phyloP scores from a whole-genome alignment of 139 green algal species.

The Coelastrella sp. region DNA sequence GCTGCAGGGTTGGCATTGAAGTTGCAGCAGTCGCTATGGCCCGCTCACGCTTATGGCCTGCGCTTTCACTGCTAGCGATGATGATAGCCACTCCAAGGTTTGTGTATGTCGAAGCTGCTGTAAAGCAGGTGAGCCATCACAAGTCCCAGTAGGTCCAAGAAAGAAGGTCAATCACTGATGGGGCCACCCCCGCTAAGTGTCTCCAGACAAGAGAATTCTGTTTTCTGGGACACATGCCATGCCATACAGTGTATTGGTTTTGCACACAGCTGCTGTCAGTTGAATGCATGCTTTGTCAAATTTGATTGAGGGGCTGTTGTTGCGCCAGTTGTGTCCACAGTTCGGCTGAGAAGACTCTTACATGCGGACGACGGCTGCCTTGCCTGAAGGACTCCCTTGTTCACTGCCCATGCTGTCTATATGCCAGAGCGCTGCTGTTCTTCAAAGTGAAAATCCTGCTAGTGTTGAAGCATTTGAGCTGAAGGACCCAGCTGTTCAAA shows the following conservation, averaged over 20 bases:
- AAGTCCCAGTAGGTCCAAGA: too few species aligned
- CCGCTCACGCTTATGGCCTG: neutral
- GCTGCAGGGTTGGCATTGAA: too few species aligned
- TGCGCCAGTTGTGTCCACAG: neutral
- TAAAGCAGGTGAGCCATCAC: neutral
- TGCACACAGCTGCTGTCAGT: neutral
- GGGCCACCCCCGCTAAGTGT: too few species aligned
- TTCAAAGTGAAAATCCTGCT: constrained; percentile 22
- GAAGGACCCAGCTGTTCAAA: constrained; percentile 23
- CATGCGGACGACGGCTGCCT: too few species aligned
- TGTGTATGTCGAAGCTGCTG: neutral
- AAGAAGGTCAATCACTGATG: too few species aligned
- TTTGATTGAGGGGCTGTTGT: neutral
- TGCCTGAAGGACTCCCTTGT: neutral
- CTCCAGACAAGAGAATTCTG: too few species aligned
- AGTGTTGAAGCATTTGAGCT: constrained; percentile 26
- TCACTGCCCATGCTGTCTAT: neutral
- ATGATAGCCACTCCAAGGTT: too few species aligned
- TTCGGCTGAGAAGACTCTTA: neutral
- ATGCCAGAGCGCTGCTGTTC: constrained; percentile 13
- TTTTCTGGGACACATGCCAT: neutral
- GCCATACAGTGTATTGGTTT: too few species aligned
- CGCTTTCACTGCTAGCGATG: too few species aligned
- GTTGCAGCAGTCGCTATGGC: neutral
- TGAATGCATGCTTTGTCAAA: neutral